A percentile compares a stretch with the other conserved stretches of the same genome.
phyloP scores from a whole-genome alignment of 2,329 filamentous ascomycete species.

The Phaeosphaeria sp. region DNA sequence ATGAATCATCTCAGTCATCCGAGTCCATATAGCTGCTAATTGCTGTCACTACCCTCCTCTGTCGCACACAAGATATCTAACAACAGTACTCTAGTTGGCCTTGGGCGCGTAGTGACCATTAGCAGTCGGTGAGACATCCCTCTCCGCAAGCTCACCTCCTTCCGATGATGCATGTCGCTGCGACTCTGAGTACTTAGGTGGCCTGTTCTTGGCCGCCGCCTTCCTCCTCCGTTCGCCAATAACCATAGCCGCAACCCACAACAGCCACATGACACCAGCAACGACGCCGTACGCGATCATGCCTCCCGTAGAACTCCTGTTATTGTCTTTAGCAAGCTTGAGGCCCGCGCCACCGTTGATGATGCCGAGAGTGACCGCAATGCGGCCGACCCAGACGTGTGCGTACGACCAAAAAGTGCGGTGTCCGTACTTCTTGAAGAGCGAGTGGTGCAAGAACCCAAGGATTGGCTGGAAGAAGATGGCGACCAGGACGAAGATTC shows the following conservation, averaged over 20 bases:
- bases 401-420: constrained; percentile 57
- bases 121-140: background rate
- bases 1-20: background rate
- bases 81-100: constrained; percentile 4
- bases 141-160: background rate
- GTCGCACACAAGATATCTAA: no score
- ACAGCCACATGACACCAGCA: constrained; percentile 55
- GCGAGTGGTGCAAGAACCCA: constrained; percentile 59
- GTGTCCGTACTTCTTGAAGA: constrained; percentile 56
- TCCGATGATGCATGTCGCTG: background rate
- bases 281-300: constrained; percentile 59
- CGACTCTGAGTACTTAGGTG: constrained; percentile 1
- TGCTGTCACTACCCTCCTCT: no score
- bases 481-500: constrained; percentile 57
- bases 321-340: constrained; percentile 22
- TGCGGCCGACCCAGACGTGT: constrained; percentile 64
- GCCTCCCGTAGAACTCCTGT: constrained; percentile 33
- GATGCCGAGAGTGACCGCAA: constrained; percentile 59
- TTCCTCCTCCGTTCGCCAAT: constrained; percentile 35
- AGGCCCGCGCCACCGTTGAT: constrained; percentile 66
- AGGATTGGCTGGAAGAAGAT: constrained; percentile 64
- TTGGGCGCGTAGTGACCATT: constrained; percentile 30
- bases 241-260: constrained; percentile 37
- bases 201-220: background rate
- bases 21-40: background rate